Evolutionary conservation across 345 rosid genomes (phyloP), one percentile per base, ranked within the genome.

Genomic region (Raphanus raphanistrum): DNA sequence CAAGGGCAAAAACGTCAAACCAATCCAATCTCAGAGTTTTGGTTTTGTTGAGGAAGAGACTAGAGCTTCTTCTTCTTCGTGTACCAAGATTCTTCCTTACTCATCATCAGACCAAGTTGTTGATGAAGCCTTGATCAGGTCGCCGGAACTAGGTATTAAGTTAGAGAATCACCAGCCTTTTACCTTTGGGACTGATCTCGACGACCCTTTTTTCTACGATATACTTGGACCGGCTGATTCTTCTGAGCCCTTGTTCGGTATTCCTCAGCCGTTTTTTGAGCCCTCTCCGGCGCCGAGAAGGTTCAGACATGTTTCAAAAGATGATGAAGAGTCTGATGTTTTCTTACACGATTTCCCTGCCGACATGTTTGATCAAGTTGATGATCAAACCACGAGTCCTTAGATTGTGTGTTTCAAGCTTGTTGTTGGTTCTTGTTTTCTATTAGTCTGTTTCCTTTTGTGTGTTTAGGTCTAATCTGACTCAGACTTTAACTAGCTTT

Each of bases 261-360:
- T 75, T 5, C 77, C 71, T 67, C 88, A 74, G 45, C 82, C 92
- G 33, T 83, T 90, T 68, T 77, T 83, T 3, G 89, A 88, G 76
- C 84, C 87, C 2, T 68, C 80, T 0, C 72, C 81, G 0, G n/a
- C 28, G 0, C 76, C 71, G 0, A 67, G 78, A 73, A 71, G 87
- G 66, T 66, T 74, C 65, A 75, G 83, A 63, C 62, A 75, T 63
- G 71, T 58, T 50, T 63, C 50, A 11, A 81, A 68, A 21, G 83
- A 86, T 25, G 82, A 85, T n/a, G 87, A 74, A n/a, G 80, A 70
- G 1, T 80, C 86, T 2, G 90, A 86, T 35, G 63, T 82, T 12
- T 88, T 92, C 84, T 88, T 89, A 6, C 93, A 92, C 15, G 95
- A 90, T 81, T 87, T 92, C 58, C 97, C 98, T 0, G 61, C 87